Conservation (phyloP, 2,329 filamentous ascomycete genomes). For the Colletotrichum sidae region DNA sequence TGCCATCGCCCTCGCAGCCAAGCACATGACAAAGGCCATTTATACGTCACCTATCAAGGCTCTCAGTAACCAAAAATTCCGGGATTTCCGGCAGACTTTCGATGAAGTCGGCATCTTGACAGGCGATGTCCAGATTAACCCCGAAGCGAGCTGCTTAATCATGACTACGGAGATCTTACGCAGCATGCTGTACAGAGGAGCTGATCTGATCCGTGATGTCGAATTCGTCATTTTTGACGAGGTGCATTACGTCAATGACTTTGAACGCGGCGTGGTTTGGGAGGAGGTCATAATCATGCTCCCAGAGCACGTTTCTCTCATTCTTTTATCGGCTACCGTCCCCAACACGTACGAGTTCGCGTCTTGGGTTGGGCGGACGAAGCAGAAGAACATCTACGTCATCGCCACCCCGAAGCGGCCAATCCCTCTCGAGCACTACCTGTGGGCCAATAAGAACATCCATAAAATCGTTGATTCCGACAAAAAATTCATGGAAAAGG, state of each 20-base stretch:
- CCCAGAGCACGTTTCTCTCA: slow-evolving; percentile 95
- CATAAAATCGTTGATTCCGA: slow-evolving; percentile 95
- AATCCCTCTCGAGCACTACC: slow-evolving; percentile 93
- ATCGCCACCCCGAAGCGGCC: slow-evolving; percentile 97
- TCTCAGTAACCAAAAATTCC: slow-evolving; percentile 97
- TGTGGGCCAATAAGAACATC: slow-evolving; percentile 94
- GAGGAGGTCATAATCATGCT: slow-evolving; percentile 99
- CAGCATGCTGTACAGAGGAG: slow-evolving; percentile 97
- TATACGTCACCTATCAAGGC: slow-evolving; percentile 99
- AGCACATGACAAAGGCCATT: slow-evolving; percentile 99
- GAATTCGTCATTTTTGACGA: slow-evolving; percentile 99
- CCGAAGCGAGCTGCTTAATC: slow-evolving; percentile 96
- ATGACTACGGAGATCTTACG: slow-evolving; percentile 99
- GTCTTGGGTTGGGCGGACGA: slow-evolving; percentile 97
- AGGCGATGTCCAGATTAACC: slow-evolving; percentile 97
- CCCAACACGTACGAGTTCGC: slow-evolving; percentile 98
- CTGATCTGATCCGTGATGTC: slow-evolving; percentile 95
- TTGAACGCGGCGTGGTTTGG: slow-evolving; percentile 97
- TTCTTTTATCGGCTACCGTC: slow-evolving; percentile 93
- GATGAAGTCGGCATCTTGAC: slow-evolving; percentile 97
- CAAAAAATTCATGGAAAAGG: slow-evolving; percentile 90
- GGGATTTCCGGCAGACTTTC: slow-evolving; percentile 90
- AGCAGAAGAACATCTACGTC: slow-evolving; percentile 99
- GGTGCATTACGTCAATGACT: slow-evolving; percentile 98
- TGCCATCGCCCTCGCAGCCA: slow-evolving; percentile 94